Evolutionary conservation across 2,329 filamentous ascomycete genomes (phyloP).

Genomic region (Ceratocystis lukuohia): DNA sequence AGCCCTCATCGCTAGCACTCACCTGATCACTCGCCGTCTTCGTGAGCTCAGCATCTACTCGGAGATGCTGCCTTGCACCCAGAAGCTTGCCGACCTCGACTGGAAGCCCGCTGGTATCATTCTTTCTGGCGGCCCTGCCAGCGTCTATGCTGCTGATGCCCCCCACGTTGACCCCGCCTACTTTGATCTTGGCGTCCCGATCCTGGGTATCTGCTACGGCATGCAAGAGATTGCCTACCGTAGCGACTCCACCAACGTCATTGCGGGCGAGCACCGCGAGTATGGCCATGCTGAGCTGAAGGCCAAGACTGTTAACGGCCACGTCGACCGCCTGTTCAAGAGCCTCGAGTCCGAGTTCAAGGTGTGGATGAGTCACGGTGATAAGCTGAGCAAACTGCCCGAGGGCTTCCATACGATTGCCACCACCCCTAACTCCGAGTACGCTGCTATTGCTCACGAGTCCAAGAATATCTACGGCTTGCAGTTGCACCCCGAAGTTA

Average conservation of each 20-base stretch:
- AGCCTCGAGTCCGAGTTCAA: conserved; percentile 46
- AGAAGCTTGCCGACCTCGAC: conserved; percentile 60
- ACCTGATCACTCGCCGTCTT: conserved; percentile 62
- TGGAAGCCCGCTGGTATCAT: conserved; percentile 80
- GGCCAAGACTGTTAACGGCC: conserved; percentile 42
- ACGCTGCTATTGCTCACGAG: conserved; percentile 64
- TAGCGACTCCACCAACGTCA: conserved; percentile 47
- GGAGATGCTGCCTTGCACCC: conserved; percentile 79
- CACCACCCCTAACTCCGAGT: conserved; percentile 61
- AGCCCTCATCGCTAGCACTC: conserved; percentile 44
- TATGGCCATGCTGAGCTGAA: conserved; percentile 58
- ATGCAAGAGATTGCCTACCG: conserved; percentile 54
- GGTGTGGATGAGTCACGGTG: conserved; percentile 78
- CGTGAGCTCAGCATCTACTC: conserved; percentile 70
- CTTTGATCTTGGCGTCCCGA: conserved; percentile 57
- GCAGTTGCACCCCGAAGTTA: conserved; percentile 81
- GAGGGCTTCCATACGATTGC: conserved; percentile 61
- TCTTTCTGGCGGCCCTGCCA: conserved; percentile 39
- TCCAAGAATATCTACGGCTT: conserved; percentile 62
- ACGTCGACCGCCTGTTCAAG: conserved; percentile 67
- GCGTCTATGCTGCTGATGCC: conserved; percentile 66
- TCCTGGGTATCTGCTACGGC: conserved; percentile 44
- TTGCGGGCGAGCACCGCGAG: conserved; percentile 31
- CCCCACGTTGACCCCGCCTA: conserved; percentile 67
- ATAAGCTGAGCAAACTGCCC: conserved; percentile 68